A percentile compares a stretch with the other conserved stretches of the same genome.
phyloP scores from a whole-genome alignment of 371 early-diverging fungal genomes.

The Entomophthora muscae region DNA sequence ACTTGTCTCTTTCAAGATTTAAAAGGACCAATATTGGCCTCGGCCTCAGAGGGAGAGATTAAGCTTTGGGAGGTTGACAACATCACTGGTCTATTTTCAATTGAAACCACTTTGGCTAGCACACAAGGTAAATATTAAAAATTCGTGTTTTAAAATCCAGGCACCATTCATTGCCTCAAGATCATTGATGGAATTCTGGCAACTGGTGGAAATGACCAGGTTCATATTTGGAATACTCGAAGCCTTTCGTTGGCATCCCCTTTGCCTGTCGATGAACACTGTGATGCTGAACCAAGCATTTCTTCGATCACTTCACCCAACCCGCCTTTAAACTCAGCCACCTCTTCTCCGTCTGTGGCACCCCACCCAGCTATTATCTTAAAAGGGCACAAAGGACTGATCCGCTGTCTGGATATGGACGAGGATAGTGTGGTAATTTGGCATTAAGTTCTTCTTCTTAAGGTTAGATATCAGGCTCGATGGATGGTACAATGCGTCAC shows the following conservation, averaged over 20 bases:
- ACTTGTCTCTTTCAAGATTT: background rate
- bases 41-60: background rate
- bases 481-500: conserved; percentile 73
- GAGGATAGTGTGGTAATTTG: conserved; percentile 20
- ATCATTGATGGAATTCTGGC: conserved; percentile 8
- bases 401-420: conserved; percentile 31
- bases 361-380: conserved; percentile 23
- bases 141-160: too few species aligned
- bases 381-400: conserved; percentile 28
- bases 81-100: background rate
- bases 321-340: background rate
- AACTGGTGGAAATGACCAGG: conserved; percentile 12
- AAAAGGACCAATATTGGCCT: background rate
- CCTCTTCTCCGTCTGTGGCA: conserved; percentile 5
- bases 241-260: background rate
- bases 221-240: conserved; percentile 11
- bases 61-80: background rate
- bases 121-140: background rate
- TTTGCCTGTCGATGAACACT: background rate
- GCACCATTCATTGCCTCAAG: conserved; percentile 12
- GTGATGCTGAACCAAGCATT: background rate
- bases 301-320: background rate
- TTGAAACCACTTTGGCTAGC: background rate
- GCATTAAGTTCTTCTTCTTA: background rate
- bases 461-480: conserved; percentile 51